A percentile compares a stretch with the other conserved stretches of the same genome.
These are phyloP conservation scores for Aspergillus intermedius DNA, from an alignment of 2,329 filamentous ascomycete species.

Conservation along the genomic window DNA sequence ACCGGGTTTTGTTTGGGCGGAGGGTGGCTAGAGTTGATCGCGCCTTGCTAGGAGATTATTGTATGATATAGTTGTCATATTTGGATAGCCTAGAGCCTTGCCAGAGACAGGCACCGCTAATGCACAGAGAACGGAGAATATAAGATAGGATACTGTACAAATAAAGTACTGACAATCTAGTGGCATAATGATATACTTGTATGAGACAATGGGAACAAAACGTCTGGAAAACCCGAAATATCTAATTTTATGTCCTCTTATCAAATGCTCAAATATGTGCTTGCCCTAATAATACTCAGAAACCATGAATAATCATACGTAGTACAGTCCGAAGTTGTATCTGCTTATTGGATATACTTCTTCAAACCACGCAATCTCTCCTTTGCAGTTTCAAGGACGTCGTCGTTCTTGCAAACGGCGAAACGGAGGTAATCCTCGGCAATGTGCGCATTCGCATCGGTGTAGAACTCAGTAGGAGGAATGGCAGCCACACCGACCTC, in stretches of 20 bases:
- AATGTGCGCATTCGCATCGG: conserved; percentile 70
- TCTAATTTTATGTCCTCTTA: not conserved
- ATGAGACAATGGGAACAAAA: no score
- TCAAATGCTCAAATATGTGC: not conserved
- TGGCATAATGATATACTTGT: no score
- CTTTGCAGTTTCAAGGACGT: conserved; percentile 73
- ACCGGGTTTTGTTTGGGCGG: not conserved
- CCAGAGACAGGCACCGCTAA: no score
- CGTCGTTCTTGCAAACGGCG: conserved; percentile 92
- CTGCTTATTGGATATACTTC: conserved; percentile 53
- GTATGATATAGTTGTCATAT: not conserved
- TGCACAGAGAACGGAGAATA: no score
- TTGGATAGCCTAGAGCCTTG: no score
- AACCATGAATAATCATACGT: no score
- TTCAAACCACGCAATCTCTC: conserved; percentile 65
- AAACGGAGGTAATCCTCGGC: conserved; percentile 92
- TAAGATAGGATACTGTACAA: no score
- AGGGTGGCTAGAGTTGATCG: no score
- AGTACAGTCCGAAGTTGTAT: no score
- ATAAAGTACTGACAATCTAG: no score
- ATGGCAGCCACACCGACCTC: conserved; percentile 94
- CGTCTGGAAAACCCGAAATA: not conserved
- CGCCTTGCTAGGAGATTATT: no score
- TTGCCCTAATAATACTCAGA: not conserved
- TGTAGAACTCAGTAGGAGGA: conserved; percentile 96